A percentile compares a stretch with the other conserved stretches of the same genome.
Evolutionary conservation across 2,329 filamentous ascomycete species (phyloP).

Genomic region (Zymoseptoria pseudotritici): DNA sequence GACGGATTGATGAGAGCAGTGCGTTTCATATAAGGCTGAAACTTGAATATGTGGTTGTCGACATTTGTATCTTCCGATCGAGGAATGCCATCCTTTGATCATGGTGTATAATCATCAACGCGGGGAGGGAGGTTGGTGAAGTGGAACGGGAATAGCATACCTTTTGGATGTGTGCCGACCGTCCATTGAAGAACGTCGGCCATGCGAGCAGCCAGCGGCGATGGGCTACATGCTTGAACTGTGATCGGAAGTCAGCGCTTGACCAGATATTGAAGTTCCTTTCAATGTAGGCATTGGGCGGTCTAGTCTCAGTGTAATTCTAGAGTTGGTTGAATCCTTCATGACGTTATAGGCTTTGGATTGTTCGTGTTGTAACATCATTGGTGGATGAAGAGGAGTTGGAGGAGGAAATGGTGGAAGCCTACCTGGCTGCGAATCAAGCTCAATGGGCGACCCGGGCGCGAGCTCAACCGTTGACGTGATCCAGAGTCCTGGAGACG

Average conservation of each 20-base stretch:
- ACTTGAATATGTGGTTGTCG: slow-evolving; percentile 54
- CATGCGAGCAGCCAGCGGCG: not conserved
- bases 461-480: not conserved
- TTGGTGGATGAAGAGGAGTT: slow-evolving; percentile 5
- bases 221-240: not conserved
- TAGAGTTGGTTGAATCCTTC: slow-evolving; percentile 48
- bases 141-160: slow-evolving; percentile 5
- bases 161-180: slow-evolving; percentile 9
- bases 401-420: not conserved
- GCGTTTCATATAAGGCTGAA: slow-evolving; percentile 64
- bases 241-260: not conserved
- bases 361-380: slow-evolving; percentile 41
- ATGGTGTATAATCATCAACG: slow-evolving; percentile 50
- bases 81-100: slow-evolving; percentile 60
- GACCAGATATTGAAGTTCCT: not conserved
- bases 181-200: not conserved
- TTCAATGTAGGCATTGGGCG: not conserved
- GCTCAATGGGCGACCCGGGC: not conserved
- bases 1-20: slow-evolving; percentile 16
- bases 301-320: slow-evolving; percentile 47
- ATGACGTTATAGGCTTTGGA: slow-evolving; percentile 52
- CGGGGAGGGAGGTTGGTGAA: slow-evolving; percentile 1
- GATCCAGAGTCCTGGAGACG: not conserved
- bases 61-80: slow-evolving; percentile 57
- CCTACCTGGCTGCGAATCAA: not conserved